phyloP scores from a whole-genome alignment of 139 green algal species.

The Tetraselmis chui region DNA sequence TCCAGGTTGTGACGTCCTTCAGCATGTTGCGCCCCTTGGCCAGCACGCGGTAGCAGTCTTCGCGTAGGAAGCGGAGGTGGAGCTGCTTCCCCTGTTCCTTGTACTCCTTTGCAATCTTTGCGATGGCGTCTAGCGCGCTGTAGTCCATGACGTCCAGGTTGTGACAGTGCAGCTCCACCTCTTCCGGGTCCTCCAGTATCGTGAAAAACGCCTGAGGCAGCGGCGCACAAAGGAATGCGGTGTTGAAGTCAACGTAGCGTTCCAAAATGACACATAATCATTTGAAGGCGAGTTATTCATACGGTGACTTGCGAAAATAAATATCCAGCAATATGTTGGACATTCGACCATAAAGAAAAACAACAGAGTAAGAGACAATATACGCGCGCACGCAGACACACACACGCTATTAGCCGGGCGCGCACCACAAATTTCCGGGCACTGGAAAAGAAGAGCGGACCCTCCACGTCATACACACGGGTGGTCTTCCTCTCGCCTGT shows the following conservation, averaged over 20 bases:
- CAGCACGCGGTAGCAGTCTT: constrained; percentile 1
- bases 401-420: too few relatives aligned
- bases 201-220: not conserved
- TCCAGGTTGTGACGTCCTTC: not conserved
- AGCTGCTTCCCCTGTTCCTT: not conserved
- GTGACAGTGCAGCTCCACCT: not conserved
- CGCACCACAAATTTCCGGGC: not conserved
- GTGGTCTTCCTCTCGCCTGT: not conserved
- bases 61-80: not conserved
- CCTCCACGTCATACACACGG: not conserved
- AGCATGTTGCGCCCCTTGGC: not conserved
- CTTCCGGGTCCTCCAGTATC: not conserved
- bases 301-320: too few relatives aligned
- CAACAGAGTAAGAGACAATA: too few relatives aligned
- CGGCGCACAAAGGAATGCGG: too few relatives aligned
- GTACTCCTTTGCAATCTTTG: not conserved
- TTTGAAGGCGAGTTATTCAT: too few relatives aligned
- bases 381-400: too few relatives aligned
- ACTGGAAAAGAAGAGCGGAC: constrained; percentile 1
- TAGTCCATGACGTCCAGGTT: not conserved
- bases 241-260: too few relatives aligned
- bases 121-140: constrained; percentile 1
- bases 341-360: too few relatives aligned
- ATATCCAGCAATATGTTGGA: too few relatives aligned
- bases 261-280: too few relatives aligned